Evolutionary conservation across 257 asterid genomes (phyloP).

Genomic region (Nyctanthes arbortristis): DNA sequence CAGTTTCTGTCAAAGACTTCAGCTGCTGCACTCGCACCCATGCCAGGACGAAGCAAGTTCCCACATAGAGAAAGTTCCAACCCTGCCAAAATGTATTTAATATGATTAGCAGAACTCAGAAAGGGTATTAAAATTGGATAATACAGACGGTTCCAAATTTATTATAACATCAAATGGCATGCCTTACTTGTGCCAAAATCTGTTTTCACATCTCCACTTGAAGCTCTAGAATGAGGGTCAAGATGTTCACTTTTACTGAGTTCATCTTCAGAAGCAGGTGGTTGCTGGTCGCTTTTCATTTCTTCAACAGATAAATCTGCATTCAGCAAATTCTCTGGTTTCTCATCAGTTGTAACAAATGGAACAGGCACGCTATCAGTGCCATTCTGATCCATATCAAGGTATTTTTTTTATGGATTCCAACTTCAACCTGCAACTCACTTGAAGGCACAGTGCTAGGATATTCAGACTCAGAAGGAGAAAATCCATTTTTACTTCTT

Average conservation of each 20-base stretch:
- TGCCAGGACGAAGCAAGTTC: constrained; percentile 68
- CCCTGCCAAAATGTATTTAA: constrained; percentile 38
- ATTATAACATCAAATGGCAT: neutral
- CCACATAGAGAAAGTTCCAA: constrained; percentile 83
- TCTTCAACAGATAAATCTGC: constrained; percentile 21
- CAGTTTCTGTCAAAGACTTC: constrained; percentile 61
- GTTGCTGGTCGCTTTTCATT: constrained; percentile 26
- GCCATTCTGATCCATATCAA: constrained; percentile 29
- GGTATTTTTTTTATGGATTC: constrained; percentile 19
- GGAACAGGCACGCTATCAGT: constrained; percentile 34
- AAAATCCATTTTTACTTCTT: constrained; percentile 27
- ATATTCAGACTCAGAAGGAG: constrained; percentile 31
- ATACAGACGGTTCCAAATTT: neutral
- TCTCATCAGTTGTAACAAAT: constrained; percentile 31
- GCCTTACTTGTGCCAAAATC: constrained; percentile 33
- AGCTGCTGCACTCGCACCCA: constrained; percentile 79
- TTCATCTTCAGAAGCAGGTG: constrained; percentile 35
- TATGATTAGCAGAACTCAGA: neutral
- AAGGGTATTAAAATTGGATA: neutral
- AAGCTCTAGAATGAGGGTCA: constrained; percentile 41
- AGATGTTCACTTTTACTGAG: constrained; percentile 32
- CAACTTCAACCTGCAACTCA: constrained; percentile 40
- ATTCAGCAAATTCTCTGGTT: constrained; percentile 34
- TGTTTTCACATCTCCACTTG: constrained; percentile 28
- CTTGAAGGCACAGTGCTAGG: constrained; percentile 23